Conservation (phyloP, 495 filamentous ascomycete species). For the Trichoderma asperelloides region DNA sequence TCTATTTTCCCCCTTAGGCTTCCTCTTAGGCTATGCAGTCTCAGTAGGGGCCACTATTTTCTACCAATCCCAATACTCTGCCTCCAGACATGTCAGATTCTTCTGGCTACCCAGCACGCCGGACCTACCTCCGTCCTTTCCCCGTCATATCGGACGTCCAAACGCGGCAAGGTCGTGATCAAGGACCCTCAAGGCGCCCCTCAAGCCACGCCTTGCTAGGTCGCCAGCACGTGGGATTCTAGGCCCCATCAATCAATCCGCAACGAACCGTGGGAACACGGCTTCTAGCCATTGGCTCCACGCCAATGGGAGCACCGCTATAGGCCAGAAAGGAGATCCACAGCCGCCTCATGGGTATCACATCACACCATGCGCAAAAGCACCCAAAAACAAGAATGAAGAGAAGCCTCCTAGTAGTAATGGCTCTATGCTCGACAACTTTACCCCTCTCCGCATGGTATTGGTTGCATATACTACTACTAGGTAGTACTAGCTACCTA, state of each 20-base stretch:
- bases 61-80: no score
- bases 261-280: not conserved
- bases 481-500: not conserved
- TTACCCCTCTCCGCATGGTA: no score
- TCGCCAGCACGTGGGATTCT: constrained; percentile 2
- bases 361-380: no score
- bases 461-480: no score
- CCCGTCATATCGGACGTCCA: not conserved
- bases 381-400: no score
- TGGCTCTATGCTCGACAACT: no score
- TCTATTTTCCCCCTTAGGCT: no score
- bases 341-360: not conserved
- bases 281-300: not conserved
- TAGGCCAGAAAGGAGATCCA: not conserved
- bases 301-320: not conserved
- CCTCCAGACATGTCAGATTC: not conserved
- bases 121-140: not conserved
- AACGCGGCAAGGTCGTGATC: not conserved
- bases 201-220: not conserved
- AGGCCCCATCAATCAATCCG: not conserved
- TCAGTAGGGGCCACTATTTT: no score
- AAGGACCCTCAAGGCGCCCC: not conserved
- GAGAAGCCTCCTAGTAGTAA: no score
- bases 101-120: not conserved
- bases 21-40: not conserved